Base-by-base conservation (phyloP, 2,329 filamentous ascomycete species). In the Fusarium paranaense region DNA sequence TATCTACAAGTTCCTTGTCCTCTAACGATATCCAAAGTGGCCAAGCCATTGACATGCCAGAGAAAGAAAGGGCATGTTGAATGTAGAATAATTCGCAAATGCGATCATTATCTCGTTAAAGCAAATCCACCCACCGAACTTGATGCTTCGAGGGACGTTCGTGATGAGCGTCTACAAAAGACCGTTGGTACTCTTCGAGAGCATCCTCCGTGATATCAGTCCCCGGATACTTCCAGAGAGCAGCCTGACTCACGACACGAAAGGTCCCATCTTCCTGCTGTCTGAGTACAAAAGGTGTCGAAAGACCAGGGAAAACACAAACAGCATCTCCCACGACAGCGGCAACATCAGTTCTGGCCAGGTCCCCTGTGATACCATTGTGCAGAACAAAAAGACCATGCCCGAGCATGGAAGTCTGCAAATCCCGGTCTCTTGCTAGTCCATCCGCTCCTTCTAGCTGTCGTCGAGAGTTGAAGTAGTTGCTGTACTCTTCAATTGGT, bases 281-380 rank as follows among this genome's bases (percentile, higher is more conserved):
- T 52, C 47, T 32, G 3, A 52, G 47, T 30, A 52, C 27, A 0
- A 72, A 52, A 0, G 30, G 11, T 5, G 37, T 33, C 0, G 65
- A 50, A 4, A 73, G 61, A 0, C 70, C 61, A 1, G 58, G 57
- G 0, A 72, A 72, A 4, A 56, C 50, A 5, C 65, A 72, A 3
- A 72, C 3, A 0, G 11, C 61, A 56, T 72, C 70, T 1, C 65
- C 69, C n/a, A n/a, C 40, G 0, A 6, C 16, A 2, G 65, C 65
- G 0, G 8, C 4, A 0, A 33, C 5, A 0, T 27, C 37, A 1
- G 11, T 10, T 0, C 61, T 45, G 1, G 52, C 11, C 0, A 73
- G 1, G 2, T 37, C 27, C 4, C 71, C 57, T 1, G 32, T 40
- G 1, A 35, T 64, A 1, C 66, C 71, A 30, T 73, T n/a, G n/a